Percentiles rank a stretch among this genome's conserved stretches.
phyloP scores from a whole-genome alignment of 805 yeast genomes.

The Saturnispora sanitii region DNA sequence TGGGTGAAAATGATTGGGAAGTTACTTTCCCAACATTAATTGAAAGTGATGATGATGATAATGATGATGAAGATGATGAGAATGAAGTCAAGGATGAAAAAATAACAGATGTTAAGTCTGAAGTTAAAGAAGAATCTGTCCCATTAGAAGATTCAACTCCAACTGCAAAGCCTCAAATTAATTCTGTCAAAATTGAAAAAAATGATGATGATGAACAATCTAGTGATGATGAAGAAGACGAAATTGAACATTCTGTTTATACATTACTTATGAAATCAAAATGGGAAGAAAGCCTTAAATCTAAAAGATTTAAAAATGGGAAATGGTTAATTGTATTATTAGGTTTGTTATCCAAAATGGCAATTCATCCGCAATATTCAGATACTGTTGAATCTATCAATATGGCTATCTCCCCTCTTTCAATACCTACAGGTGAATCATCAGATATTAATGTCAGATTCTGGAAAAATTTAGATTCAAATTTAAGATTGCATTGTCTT shows the following conservation, averaged over 20 bases:
- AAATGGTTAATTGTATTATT: conserved; percentile 73
- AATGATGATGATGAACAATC: conserved; percentile 20
- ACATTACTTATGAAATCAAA: conserved; percentile 41
- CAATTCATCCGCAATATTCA: conserved; percentile 45
- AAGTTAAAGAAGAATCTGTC: not conserved
- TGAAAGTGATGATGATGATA: conserved; percentile 15
- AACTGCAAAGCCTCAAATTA: conserved; percentile 19
- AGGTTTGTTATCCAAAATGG: conserved; percentile 58
- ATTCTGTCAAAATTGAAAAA: conserved; percentile 14
- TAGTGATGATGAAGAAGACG: conserved; percentile 23
- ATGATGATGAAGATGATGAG: conserved; percentile 15
- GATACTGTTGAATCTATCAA: conserved; percentile 42
- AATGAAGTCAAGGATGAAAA: conserved; percentile 19
- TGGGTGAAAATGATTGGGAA: conserved; percentile 28
- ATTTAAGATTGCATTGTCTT: conserved; percentile 22
- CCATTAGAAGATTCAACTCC: not conserved
- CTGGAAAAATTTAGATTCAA: conserved; percentile 4
- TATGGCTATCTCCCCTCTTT: conserved; percentile 47
- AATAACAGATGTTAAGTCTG: conserved; percentile 17
- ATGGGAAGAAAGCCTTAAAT: conserved; percentile 74
- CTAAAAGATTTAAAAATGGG: conserved; percentile 71
- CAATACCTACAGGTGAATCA: conserved; percentile 17
- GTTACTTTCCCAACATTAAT: conserved; percentile 23
- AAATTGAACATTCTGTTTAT: conserved; percentile 35
- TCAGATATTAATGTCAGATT: conserved; percentile 2